phyloP scores from a whole-genome alignment of 1,284 basidiomycete species.

The Rhodotorula mucilaginosa region DNA sequence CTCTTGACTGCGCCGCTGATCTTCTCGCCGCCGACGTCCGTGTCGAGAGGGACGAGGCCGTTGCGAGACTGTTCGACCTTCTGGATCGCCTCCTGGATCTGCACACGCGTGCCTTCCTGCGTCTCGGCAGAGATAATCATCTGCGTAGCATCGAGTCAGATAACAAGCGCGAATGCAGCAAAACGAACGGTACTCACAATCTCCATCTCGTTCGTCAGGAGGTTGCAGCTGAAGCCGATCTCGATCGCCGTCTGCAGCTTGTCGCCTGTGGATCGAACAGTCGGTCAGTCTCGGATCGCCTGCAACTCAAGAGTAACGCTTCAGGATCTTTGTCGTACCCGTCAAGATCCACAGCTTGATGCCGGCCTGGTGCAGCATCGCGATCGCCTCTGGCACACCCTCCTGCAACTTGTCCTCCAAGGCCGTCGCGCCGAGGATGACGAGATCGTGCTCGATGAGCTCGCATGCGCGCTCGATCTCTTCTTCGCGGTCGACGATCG shows the following conservation, averaged over 20 bases:
- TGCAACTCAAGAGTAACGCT: not conserved
- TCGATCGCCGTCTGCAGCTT: constrained; percentile 98
- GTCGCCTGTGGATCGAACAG: constrained; percentile 61
- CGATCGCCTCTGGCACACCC: constrained; percentile 94
- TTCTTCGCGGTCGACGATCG: constrained; percentile 77
- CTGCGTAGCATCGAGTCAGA: constrained; percentile 4
- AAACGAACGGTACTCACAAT: constrained; percentile 17
- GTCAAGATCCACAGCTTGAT: constrained; percentile 97
- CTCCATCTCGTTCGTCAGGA: constrained; percentile 79
- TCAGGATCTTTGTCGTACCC: constrained; percentile 54
- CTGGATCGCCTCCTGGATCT: constrained; percentile 90
- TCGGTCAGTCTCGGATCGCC: constrained; percentile 3
- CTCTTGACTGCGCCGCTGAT: constrained; percentile 23
- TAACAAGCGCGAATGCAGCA: too few species aligned
- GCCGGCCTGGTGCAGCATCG: constrained; percentile 82
- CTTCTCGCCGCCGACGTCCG: constrained; percentile 29
- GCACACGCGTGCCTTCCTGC: constrained; percentile 68
- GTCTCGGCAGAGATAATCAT: constrained; percentile 93
- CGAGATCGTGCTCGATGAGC: constrained; percentile 74
- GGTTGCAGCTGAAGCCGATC: constrained; percentile 88
- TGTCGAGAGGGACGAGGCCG: constrained; percentile 50
- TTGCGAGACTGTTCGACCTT: constrained; percentile 75
- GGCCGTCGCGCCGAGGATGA: constrained; percentile 88
- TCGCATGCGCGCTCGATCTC: constrained; percentile 85
- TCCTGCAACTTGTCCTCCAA: constrained; percentile 96